Percentiles rank a stretch among this genome's conserved stretches.
Conservation (phyloP, 2,329 filamentous ascomycete species). For the Phoma sp. region DNA sequence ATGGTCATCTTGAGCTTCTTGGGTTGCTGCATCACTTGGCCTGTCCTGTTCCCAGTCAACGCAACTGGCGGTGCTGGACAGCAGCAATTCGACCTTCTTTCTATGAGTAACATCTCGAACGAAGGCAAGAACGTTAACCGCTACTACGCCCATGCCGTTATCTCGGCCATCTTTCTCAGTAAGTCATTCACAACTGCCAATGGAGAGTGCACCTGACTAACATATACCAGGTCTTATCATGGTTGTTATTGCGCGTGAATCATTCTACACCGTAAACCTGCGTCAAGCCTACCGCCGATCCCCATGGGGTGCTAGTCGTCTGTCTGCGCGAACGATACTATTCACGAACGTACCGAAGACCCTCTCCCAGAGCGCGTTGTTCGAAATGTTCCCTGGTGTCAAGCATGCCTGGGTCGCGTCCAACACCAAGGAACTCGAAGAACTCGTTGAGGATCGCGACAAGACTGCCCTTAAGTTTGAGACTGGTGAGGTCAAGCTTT, state of each 20-base stretch:
- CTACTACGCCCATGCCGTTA: constrained; percentile 54
- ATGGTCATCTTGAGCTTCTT: constrained; percentile 53
- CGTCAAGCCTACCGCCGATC: constrained; percentile 58
- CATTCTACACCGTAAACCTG: constrained; percentile 57
- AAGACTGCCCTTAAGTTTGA: constrained; percentile 54
- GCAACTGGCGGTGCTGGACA: constrained; percentile 49
- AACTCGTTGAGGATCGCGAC: constrained; percentile 55
- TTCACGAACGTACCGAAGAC: constrained; percentile 57
- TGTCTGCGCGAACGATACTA: constrained; percentile 58
- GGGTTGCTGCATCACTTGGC: constrained; percentile 55
- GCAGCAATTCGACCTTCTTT: constrained; percentile 49
- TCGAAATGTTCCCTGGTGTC: constrained; percentile 51
- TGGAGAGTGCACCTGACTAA: constrained; percentile 2
- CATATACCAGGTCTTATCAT: constrained; percentile 46
- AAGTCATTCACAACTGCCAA: background rate
- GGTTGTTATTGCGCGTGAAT: constrained; percentile 55
- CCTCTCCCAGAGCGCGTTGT: constrained; percentile 49
- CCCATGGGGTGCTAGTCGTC: constrained; percentile 52
- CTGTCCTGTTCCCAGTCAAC: constrained; percentile 58
- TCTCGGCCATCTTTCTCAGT: constrained; percentile 54
- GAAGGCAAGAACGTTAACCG: constrained; percentile 41
- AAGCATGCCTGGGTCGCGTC: constrained; percentile 57
- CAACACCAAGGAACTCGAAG: constrained; percentile 54
- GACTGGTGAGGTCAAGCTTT: constrained; percentile 54
- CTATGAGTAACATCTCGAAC: constrained; percentile 49